Conservation (phyloP, 2,329 filamentous ascomycete species). For the Magnaporthiopsis incrustans region DNA sequence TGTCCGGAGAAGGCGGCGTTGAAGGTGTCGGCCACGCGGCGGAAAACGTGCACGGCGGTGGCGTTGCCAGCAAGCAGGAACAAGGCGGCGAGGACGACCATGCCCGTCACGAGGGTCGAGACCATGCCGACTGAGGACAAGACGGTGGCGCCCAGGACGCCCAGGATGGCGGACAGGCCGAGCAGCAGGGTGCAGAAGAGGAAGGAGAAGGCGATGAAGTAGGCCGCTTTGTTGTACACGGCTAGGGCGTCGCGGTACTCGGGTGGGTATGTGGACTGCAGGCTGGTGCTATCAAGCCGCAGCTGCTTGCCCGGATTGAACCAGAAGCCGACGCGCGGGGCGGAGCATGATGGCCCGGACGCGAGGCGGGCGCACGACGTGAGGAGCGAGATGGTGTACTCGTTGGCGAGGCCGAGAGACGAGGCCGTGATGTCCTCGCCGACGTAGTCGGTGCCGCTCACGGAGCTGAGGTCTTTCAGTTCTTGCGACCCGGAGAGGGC, state of each 20-base stretch:
- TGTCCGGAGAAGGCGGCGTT: conserved; percentile 18
- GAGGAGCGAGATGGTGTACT: conserved; percentile 24
- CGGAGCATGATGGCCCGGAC: conserved; percentile 17
- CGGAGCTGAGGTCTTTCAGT: conserved; percentile 22
- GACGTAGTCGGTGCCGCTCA: conserved; percentile 24
- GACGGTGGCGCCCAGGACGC: conserved; percentile 12
- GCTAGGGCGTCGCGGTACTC: conserved; percentile 18
- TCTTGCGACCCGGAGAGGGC: conserved; percentile 23
- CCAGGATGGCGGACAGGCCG: conserved; percentile 16
- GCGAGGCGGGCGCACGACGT: conserved; percentile 22
- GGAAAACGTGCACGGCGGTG: conserved; percentile 18
- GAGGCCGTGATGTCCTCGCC: conserved; percentile 20
- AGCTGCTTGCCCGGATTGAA: conserved; percentile 25
- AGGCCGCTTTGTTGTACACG: conserved; percentile 18
- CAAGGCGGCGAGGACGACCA: conserved; percentile 16
- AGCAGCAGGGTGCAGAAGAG: conserved; percentile 19
- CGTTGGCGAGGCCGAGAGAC: conserved; percentile 20
- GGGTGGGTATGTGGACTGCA: conserved; percentile 13
- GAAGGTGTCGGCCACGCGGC: conserved; percentile 17
- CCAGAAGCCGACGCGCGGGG: conserved; percentile 20
- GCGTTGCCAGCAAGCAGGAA: conserved; percentile 21
- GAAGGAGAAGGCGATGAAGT: conserved; percentile 22
- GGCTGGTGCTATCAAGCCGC: conserved; percentile 19
- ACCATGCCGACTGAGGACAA: conserved; percentile 11
- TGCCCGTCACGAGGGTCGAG: neutral